Evolutionary conservation across 2,329 filamentous ascomycete species (phyloP), one percentile per base, ranked within the genome.

Genomic region (Ophiognomonia clavigignenti-juglandacearum): DNA sequence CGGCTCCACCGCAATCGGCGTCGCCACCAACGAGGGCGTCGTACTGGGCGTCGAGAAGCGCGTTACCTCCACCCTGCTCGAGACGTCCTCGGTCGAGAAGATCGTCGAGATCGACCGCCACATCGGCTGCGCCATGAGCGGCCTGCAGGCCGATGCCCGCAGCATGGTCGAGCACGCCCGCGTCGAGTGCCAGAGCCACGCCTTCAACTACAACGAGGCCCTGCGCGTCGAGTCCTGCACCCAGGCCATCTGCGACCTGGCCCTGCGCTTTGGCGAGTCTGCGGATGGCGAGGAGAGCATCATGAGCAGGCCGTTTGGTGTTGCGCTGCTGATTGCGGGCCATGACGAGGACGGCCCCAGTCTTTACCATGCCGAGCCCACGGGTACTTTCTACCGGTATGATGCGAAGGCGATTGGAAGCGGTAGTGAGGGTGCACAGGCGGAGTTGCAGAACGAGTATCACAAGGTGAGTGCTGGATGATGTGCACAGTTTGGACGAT

Each of bases 51-150:
- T 98, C 55, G 93, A 98, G 76, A 98, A 98, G 82, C 91, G 93
- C 63, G 93, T 98, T 61, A 98, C 93, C 52, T 96, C 89, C 49
- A 95, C 92, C 53, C 86, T 98, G 53, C 88, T 98, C 62, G 93
- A 97, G 72, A 95, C 93, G 26, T 95, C 88, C 39, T 96, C 91
- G 34, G 93, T 98, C 62, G 93, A 98, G 73, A 98, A 98, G 82
- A 97, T 98, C 62, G 92, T 98, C 68, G 93, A 98, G 70, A 97
- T 98, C 68, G 93, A 98, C 75, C 83, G 88, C 65, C 93, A 98
- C 75, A 96, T 98, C 61, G 93, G 93, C 62, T 97, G 93, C 73
- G 93, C 93, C 72, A 98, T 98, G 91, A 93, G 87, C 31, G 93
- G 93, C 39, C 81, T 98, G 56, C 93, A 98, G 77, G 93, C 93